phyloP scores from a whole-genome alignment of 306 rosid genomes.

The Canavalia gladiata region DNA sequence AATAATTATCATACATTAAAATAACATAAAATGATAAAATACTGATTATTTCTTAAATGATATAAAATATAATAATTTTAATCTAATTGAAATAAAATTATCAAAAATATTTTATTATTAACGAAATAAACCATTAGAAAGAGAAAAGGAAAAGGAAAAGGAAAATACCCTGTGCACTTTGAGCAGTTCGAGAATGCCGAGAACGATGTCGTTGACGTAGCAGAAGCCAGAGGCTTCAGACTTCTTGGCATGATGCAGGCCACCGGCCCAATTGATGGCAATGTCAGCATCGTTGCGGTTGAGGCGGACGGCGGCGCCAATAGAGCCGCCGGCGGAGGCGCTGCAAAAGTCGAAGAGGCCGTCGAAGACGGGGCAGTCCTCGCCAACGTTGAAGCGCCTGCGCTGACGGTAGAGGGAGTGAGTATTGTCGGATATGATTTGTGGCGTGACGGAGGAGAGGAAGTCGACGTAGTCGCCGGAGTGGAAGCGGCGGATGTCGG shows the following conservation, averaged over 20 bases:
- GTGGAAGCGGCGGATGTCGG: conserved; percentile 70
- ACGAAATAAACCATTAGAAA: not conserved
- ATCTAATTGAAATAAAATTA: too few species aligned
- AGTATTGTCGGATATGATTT: conserved; percentile 51
- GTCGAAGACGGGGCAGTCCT: conserved; percentile 84
- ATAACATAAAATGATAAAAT: too few species aligned
- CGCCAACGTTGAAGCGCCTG: conserved; percentile 77
- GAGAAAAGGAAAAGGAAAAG: not conserved
- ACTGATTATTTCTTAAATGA: too few species aligned
- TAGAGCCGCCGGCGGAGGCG: conserved; percentile 79
- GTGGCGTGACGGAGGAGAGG: conserved; percentile 64
- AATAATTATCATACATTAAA: too few species aligned
- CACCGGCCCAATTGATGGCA: conserved; percentile 84
- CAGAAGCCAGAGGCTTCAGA: conserved; percentile 92
- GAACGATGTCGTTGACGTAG: conserved; percentile 86
- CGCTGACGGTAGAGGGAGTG: conserved; percentile 59
- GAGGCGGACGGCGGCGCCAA: conserved; percentile 77
- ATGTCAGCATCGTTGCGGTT: conserved; percentile 69
- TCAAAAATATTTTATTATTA: too few species aligned
- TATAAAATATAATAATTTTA: too few species aligned
- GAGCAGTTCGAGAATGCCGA: conserved; percentile 90
- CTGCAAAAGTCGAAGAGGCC: conserved; percentile 76
- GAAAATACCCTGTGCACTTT: conserved; percentile 76
- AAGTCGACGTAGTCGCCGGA: conserved; percentile 74
- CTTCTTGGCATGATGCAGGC: conserved; percentile 85